These are phyloP conservation scores for Didymosphaeria variabile DNA, from an alignment of 2,329 filamentous ascomycete species.

Conservation along the genomic window DNA sequence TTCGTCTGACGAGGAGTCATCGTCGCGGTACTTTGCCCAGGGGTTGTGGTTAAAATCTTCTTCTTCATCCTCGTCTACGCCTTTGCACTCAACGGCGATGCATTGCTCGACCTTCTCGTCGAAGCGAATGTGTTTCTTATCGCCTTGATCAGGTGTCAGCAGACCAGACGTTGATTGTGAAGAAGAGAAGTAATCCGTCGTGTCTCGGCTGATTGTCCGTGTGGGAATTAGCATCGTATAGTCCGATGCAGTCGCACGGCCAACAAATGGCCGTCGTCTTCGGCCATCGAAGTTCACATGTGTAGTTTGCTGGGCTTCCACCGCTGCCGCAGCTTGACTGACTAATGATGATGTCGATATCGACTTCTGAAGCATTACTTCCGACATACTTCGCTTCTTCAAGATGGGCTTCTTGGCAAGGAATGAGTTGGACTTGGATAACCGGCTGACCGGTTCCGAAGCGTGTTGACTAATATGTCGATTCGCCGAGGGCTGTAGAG, in stretches of 20 bases:
- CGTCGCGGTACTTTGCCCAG: slow-evolving; percentile 51
- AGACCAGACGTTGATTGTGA: slow-evolving; percentile 76
- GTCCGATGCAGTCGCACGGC: slow-evolving; percentile 70
- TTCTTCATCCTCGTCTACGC: slow-evolving; percentile 75
- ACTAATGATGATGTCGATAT: slow-evolving; percentile 87
- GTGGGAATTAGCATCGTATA: slow-evolving; percentile 70
- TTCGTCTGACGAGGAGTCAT: slow-evolving; percentile 73
- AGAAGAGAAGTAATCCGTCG: slow-evolving; percentile 72
- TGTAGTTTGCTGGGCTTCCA: slow-evolving; percentile 82
- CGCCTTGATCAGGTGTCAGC: slow-evolving; percentile 68
- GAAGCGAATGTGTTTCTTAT: slow-evolving; percentile 91
- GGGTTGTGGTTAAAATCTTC: slow-evolving; percentile 54
- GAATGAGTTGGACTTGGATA: slow-evolving; percentile 73
- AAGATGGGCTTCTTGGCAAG: slow-evolving; percentile 87
- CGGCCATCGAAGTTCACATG: slow-evolving; percentile 53
- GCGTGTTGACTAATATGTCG: slow-evolving; percentile 59
- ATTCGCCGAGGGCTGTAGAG: slow-evolving; percentile 77
- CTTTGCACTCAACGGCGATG: slow-evolving; percentile 89
- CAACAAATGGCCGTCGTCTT: slow-evolving; percentile 64
- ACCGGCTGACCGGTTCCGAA: slow-evolving; percentile 61
- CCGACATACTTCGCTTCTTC: slow-evolving; percentile 96
- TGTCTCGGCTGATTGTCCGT: slow-evolving; percentile 68
- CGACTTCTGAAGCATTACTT: slow-evolving; percentile 90
- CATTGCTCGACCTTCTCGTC: slow-evolving; percentile 96
- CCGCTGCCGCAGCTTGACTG: slow-evolving; percentile 86